Percentiles rank a stretch among this genome's conserved stretches.
These are phyloP conservation scores for Yamadazyma sp. DNA, from an alignment of 805 yeast genomes.

Conservation along the genomic window DNA sequence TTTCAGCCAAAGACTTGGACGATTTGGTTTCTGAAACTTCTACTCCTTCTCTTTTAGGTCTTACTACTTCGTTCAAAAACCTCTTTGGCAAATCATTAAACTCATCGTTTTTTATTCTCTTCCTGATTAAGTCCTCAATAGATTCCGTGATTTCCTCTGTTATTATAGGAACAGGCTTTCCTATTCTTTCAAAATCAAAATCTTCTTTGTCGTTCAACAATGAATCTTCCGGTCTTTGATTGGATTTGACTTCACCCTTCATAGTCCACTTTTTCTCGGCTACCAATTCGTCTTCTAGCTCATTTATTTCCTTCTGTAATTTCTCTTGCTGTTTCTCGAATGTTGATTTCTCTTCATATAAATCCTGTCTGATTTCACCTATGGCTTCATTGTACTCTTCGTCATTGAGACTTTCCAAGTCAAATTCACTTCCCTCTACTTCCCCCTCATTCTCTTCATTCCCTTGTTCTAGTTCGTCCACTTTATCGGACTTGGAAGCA, in stretches of 20 bases:
- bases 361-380: constrained; percentile 60
- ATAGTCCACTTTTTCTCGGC: constrained; percentile 93
- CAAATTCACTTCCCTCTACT: constrained; percentile 20
- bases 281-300: constrained; percentile 81
- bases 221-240: constrained; percentile 81
- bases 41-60: constrained; percentile 44
- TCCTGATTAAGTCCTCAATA: constrained; percentile 83
- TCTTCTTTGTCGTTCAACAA: constrained; percentile 66
- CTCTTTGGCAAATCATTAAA: constrained; percentile 86
- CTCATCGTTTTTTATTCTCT: constrained; percentile 70
- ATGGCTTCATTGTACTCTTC: constrained; percentile 63
- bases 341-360: constrained; percentile 60
- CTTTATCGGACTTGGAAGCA: constrained; percentile 20
- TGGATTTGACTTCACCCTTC: constrained; percentile 86
- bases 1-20: constrained; percentile 81
- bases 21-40: constrained; percentile 85
- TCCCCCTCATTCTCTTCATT: constrained; percentile 37
- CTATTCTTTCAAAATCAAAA: constrained; percentile 86
- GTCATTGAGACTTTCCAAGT: constrained; percentile 43
- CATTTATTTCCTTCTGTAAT: constrained; percentile 72
- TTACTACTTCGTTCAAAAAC: constrained; percentile 62
- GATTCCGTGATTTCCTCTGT: constrained; percentile 86
- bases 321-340: constrained; percentile 81
- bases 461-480: constrained; percentile 14
- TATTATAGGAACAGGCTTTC: constrained; percentile 94